A percentile compares a stretch with the other conserved stretches of the same genome.
These are phyloP conservation scores for Ormosia semicastrata DNA, from an alignment of 306 rosid species.

Conservation along the genomic window DNA sequence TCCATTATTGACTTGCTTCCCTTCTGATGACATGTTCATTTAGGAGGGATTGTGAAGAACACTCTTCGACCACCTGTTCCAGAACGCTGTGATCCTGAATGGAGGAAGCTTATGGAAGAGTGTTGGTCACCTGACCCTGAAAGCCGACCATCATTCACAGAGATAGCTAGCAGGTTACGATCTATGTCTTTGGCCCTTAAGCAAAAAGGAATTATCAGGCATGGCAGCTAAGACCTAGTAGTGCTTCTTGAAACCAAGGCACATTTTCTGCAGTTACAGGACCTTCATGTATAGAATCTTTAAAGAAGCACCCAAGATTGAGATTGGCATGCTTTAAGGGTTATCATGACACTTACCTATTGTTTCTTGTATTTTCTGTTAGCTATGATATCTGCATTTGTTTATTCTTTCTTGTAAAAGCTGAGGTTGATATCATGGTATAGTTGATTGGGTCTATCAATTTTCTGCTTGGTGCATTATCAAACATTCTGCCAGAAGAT, in stretches of 20 bases:
- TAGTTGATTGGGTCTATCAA: conserved; percentile 31
- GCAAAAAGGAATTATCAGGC: conserved; percentile 36
- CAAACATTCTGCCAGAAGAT: conserved; percentile 19
- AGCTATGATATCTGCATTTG: conserved; percentile 39
- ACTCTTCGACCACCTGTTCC: conserved; percentile 70
- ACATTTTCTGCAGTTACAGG: not conserved
- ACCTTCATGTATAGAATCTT: conserved; percentile 21
- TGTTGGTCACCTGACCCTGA: conserved; percentile 79
- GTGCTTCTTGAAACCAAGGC: conserved; percentile 24
- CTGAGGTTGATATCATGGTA: conserved; percentile 32
- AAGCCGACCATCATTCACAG: conserved; percentile 63
- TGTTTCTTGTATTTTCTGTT: conserved; percentile 22
- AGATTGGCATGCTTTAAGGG: conserved; percentile 24
- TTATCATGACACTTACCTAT: not conserved
- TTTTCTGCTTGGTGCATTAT: conserved; percentile 37
- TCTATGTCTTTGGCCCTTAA: conserved; percentile 53
- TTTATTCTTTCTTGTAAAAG: conserved; percentile 45
- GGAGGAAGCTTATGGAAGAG: conserved; percentile 73
- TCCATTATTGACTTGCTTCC: conserved; percentile 10
- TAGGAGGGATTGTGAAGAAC: conserved; percentile 79
- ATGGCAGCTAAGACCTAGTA: conserved; percentile 29
- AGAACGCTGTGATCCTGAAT: conserved; percentile 56
- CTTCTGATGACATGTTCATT: conserved; percentile 21
- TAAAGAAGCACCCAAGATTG: conserved; percentile 27
- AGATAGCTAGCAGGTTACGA: conserved; percentile 57